phyloP scores from a whole-genome alignment of 1,139 yeast genomes.

The Geotrichum citri-aurantii region DNA sequence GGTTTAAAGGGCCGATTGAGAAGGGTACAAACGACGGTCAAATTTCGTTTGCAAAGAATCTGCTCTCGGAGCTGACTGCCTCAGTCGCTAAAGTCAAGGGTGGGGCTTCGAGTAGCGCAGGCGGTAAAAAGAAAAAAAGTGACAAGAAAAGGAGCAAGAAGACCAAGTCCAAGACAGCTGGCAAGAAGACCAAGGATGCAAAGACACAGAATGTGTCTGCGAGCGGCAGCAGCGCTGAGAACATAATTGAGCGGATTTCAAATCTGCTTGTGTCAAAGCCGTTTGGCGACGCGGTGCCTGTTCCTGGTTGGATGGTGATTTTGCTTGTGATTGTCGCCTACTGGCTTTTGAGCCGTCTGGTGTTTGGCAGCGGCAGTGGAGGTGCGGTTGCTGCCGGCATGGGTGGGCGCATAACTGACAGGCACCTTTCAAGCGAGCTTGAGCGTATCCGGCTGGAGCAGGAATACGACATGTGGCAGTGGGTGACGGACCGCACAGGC shows the following conservation, averaged over 20 bases:
- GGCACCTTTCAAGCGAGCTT: neutral
- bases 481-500: constrained; percentile 58
- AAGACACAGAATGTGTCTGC: neutral
- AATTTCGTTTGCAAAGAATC: constrained; percentile 54
- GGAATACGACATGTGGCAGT: constrained; percentile 71
- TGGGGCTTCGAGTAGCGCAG: constrained; percentile 22
- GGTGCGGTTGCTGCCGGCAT: neutral
- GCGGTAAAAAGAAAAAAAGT: constrained; percentile 26
- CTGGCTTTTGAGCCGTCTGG: constrained; percentile 26
- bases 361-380: constrained; percentile 6
- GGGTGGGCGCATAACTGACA: neutral
- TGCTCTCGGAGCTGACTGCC: constrained; percentile 53
- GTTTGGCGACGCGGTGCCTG: constrained; percentile 18
- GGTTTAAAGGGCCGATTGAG: constrained; percentile 89
- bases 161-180: neutral
- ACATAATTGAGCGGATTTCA: neutral
- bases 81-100: constrained; percentile 38
- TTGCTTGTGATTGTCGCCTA: constrained; percentile 20
- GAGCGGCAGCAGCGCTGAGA: neutral
- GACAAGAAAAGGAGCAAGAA: neutral
- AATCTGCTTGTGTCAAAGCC: constrained; percentile 15
- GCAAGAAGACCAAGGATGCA: neutral
- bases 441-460: constrained; percentile 36
- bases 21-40: constrained; percentile 92
- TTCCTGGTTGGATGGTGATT: constrained; percentile 23